phyloP scores from a whole-genome alignment of 768 basidiomycete species.

The Trametes cubensis region DNA sequence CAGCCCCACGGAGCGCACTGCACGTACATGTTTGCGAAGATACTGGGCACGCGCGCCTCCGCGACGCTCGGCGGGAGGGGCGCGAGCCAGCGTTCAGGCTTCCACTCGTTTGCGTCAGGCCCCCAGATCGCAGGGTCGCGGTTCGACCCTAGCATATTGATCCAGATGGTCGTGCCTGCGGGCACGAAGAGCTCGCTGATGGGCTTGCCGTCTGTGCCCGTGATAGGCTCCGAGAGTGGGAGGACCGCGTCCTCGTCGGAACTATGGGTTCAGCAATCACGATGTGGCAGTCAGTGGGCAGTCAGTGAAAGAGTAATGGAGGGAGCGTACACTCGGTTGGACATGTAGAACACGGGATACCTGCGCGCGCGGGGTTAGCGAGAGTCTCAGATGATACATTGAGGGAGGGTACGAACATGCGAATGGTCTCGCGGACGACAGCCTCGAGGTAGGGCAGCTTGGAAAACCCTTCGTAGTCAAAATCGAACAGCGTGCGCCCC shows the following conservation, averaged over 20 bases:
- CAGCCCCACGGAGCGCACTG: too few species aligned
- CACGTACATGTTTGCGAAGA: constrained; percentile 18
- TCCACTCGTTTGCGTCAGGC: constrained; percentile 26
- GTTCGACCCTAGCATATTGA: constrained; percentile 28
- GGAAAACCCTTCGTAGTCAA: constrained; percentile 6
- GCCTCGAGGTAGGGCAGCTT: constrained; percentile 15
- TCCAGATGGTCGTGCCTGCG: constrained; percentile 21
- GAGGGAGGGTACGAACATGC: not conserved
- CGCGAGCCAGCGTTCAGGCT: constrained; percentile 26
- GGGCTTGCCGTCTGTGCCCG: constrained; percentile 8
- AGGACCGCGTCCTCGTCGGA: constrained; percentile 6
- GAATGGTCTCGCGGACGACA: constrained; percentile 12
- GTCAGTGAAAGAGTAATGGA: too few species aligned
- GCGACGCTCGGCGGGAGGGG: constrained; percentile 14
- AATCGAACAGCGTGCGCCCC: constrained; percentile 1
- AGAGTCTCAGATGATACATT: not conserved
- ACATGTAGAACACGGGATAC: constrained; percentile 3
- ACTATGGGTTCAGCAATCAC: too few species aligned
- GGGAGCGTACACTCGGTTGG: not conserved
- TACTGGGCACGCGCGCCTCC: constrained; percentile 12
- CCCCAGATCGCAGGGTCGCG: constrained; percentile 27
- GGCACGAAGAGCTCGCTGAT: constrained; percentile 19
- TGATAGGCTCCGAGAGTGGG: constrained; percentile 20
- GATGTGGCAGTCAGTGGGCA: too few species aligned
- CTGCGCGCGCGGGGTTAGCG: not conserved